Evolutionary conservation across 2,329 filamentous ascomycete genomes (phyloP).

Genomic region (Neurospora crassa): DNA sequence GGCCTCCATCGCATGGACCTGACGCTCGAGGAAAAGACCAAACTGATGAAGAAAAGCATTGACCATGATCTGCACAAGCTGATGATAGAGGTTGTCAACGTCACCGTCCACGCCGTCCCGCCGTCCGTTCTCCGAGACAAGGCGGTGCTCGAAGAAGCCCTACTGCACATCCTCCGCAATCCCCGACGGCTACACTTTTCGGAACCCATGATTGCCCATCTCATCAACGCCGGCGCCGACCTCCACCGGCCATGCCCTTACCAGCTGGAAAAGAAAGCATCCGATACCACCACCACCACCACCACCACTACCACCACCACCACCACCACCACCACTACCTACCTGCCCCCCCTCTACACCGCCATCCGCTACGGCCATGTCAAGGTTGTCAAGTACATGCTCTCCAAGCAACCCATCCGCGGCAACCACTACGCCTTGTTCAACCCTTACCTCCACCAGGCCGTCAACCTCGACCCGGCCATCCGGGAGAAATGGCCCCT

Average conservation of each 20-base stretch:
- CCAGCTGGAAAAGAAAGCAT: not conserved
- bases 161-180: not conserved
- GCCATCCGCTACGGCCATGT: not conserved
- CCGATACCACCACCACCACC: not conserved
- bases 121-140: not conserved
- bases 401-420: constrained; percentile 2
- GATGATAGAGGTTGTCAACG: not conserved
- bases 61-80: not conserved
- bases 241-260: not conserved
- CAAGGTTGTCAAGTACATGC: constrained; percentile 1
- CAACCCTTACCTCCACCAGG: constrained; percentile 2
- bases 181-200: not conserved
- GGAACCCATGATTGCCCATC: not conserved
- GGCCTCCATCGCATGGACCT: not conserved
- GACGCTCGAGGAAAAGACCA: not conserved
- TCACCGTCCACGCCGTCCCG: not conserved
- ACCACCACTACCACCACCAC: not conserved
- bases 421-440: constrained; percentile 1
- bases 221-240: constrained; percentile 2
- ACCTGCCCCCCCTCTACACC: not conserved
- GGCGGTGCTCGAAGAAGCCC: not conserved
- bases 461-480: not conserved
- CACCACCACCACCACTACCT: not conserved
- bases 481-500: not conserved
- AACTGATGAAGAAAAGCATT: not conserved